Evolutionary conservation across 2,329 filamentous ascomycete genomes (phyloP).

Genomic region (Neopestalotiopsis sp.): DNA sequence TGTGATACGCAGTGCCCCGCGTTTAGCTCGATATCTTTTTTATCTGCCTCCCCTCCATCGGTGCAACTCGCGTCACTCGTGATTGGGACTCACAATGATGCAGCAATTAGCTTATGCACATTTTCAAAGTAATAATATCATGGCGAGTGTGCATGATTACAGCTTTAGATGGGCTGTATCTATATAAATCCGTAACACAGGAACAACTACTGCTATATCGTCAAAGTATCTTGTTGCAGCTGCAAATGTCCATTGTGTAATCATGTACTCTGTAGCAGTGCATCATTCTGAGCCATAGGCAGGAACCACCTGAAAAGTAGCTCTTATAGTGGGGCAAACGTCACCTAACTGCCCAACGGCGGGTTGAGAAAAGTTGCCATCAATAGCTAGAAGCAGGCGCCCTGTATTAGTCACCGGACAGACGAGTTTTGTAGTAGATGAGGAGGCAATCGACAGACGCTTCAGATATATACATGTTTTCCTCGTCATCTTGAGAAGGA

Average conservation of each 20-base stretch:
- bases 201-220: too few relatives aligned
- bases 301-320: not conserved
- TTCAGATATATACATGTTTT: not conserved
- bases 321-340: constrained; percentile 15
- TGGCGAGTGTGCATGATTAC: too few relatives aligned
- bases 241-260: not conserved
- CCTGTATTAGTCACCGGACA: constrained; percentile 11
- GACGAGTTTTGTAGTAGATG: constrained; percentile 8
- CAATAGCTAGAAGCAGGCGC: not conserved
- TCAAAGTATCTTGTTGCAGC: too few relatives aligned
- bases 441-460: constrained; percentile 11
- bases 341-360: constrained; percentile 17
- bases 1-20: constrained; percentile 6
- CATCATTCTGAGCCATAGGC: constrained; percentile 17
- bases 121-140: too few relatives aligned
- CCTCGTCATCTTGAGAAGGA: not conserved
- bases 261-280: not conserved
- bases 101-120: too few relatives aligned
- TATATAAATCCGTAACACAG: too few relatives aligned
- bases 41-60: too few relatives aligned
- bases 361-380: constrained; percentile 12
- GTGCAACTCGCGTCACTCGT: too few relatives aligned
- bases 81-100: too few relatives aligned
- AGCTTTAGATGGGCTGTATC: not conserved
- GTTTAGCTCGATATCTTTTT: not conserved